A percentile compares a stretch with the other conserved stretches of the same genome.
phyloP scores from a whole-genome alignment of 495 filamentous ascomycete genomes.

The Penicillium pancosmium region DNA sequence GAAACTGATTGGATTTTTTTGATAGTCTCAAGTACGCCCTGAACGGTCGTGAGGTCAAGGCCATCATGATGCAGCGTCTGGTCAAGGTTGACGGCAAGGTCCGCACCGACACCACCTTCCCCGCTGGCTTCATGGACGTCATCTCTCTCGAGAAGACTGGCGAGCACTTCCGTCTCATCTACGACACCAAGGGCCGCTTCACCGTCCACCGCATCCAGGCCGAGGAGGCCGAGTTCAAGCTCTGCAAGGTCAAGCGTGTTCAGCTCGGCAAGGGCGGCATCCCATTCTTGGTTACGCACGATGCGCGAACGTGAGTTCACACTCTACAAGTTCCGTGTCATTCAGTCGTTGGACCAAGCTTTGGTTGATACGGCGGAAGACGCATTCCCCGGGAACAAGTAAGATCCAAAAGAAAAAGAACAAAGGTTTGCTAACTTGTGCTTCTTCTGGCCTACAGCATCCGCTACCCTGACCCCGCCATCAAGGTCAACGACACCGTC shows the following conservation, averaged over 20 bases:
- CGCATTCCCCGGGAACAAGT: conserved; percentile 36
- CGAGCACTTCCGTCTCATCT: conserved; percentile 99
- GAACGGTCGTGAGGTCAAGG: conserved; percentile 94
- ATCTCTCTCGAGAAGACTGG: conserved; percentile 99
- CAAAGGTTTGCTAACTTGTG: conserved; percentile 41
- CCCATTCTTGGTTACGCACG: conserved; percentile 99
- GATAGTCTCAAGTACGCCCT: conserved; percentile 96
- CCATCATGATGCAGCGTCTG: conserved; percentile 99
- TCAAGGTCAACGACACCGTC: conserved; percentile 99
- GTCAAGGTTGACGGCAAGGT: conserved; percentile 99
- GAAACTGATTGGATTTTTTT: conserved; percentile 20
- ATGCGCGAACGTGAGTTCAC: conserved; percentile 98
- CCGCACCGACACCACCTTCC: conserved; percentile 97
- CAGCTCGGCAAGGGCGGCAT: conserved; percentile 99
- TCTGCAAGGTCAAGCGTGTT: conserved; percentile 98
- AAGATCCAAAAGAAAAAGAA: conserved; percentile 32
- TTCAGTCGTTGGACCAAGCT: conserved; percentile 99
- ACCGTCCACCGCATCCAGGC: conserved; percentile 98
- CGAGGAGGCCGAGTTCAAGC: conserved; percentile 99
- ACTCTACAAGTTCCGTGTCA: conserved; percentile 75
- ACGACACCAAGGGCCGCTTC: conserved; percentile 99
- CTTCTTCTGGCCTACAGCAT: conserved; percentile 62
- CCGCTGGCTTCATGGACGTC: conserved; percentile 99
- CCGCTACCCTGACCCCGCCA: conserved; percentile 95
- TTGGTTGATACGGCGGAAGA: conserved; percentile 72